phyloP scores from a whole-genome alignment of 768 basidiomycete genomes.

The Flagelloscypha sp. region DNA sequence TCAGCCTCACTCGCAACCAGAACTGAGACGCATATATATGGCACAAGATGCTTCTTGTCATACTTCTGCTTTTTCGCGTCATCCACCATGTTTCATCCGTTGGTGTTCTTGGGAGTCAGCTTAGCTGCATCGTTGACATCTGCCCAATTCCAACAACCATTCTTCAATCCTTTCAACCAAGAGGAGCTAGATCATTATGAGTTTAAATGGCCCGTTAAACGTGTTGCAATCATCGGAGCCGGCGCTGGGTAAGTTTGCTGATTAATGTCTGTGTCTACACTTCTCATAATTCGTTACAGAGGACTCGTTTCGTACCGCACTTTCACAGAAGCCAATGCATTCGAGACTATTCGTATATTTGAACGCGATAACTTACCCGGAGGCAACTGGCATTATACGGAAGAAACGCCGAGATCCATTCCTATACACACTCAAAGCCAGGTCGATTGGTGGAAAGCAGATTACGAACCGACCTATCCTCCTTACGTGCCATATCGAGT shows the following conservation, averaged over 20 bases:
- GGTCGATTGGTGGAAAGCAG: conserved; percentile 21
- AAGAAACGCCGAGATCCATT: conserved; percentile 25
- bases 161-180: no score
- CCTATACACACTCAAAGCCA: conserved; percentile 32
- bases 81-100: no score
- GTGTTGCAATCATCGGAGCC: conserved; percentile 32
- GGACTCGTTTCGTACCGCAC: conserved; percentile 29
- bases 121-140: no score
- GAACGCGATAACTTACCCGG: conserved; percentile 32
- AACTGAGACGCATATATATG: no score
- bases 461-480: conserved; percentile 29
- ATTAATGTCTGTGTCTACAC: no score
- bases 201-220: conserved; percentile 29
- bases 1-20: no score
- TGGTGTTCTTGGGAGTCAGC: no score
- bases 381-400: conserved; percentile 36
- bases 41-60: no score
- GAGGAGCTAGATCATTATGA: conserved; percentile 24
- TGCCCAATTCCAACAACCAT: no score
- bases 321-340: conserved; percentile 24
- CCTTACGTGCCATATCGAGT: no score
- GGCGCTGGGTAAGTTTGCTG: conserved; percentile 34
- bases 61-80: no score
- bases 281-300: conserved; percentile 14
- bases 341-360: conserved; percentile 22